Evolutionary conservation across 305 asterid genomes (phyloP).

Genomic region (Fraxinus sp.): DNA sequence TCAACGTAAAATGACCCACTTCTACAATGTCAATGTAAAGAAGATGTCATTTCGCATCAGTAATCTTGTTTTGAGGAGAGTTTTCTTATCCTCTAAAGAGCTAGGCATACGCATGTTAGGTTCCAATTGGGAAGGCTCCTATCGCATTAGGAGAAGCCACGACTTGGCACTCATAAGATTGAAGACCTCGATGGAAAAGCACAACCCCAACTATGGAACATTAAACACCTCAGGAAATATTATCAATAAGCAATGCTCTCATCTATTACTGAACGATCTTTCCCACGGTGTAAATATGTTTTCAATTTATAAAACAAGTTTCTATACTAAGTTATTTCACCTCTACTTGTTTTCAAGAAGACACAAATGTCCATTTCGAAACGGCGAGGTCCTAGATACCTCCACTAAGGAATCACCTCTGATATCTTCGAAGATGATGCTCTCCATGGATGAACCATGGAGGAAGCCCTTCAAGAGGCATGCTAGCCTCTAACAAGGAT

Average conservation of each 20-base stretch:
- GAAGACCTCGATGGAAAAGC: neutral
- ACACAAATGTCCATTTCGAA: neutral
- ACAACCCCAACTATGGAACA: neutral
- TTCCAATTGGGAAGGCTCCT: neutral
- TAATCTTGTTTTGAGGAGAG: neutral
- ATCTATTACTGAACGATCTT: neutral
- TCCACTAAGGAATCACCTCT: neutral
- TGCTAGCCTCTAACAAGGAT: neutral
- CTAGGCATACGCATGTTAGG: neutral
- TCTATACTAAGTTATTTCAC: neutral
- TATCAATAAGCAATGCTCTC: neutral
- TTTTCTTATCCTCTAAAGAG: neutral
- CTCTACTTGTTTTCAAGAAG: neutral
- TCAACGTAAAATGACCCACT: neutral
- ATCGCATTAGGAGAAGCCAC: neutral
- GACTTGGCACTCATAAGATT: neutral
- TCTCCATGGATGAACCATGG: neutral
- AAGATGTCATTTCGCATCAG: neutral
- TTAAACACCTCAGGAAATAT: neutral
- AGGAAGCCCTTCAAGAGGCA: neutral
- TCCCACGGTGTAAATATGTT: neutral
- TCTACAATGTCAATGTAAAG: neutral
- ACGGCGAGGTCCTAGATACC: neutral
- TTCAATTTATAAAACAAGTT: neutral
- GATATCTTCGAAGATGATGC: neutral